These are phyloP conservation scores for Acarospora socialis DNA, from an alignment of 2,329 filamentous ascomycete species.

Conservation along the genomic window DNA sequence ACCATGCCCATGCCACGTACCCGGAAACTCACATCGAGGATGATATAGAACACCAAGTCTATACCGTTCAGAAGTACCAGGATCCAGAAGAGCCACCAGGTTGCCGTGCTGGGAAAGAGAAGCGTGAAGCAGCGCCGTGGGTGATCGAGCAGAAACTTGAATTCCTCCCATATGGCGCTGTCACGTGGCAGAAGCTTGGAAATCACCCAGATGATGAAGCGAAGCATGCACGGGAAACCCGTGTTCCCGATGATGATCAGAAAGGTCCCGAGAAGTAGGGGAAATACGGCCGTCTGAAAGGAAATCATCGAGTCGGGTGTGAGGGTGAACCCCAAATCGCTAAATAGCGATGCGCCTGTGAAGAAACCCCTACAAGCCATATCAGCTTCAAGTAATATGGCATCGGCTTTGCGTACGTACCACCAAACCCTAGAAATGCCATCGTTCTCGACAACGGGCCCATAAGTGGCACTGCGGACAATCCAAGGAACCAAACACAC, in stretches of 20 bases:
- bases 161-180: conserved; percentile 72
- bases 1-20: not conserved
- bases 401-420: conserved; percentile 22
- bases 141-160: conserved; percentile 83
- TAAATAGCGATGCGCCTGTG: conserved; percentile 76
- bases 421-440: conserved; percentile 68
- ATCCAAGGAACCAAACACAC: conserved; percentile 73
- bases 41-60: conserved; percentile 80
- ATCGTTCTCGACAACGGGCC: conserved; percentile 44
- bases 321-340: conserved; percentile 85
- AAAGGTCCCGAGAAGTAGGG: conserved; percentile 64
- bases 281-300: conserved; percentile 63
- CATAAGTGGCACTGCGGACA: conserved; percentile 46
- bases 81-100: conserved; percentile 91
- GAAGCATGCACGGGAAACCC: conserved; percentile 85
- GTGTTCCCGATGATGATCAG: conserved; percentile 92
- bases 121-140: conserved; percentile 92
- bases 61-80: conserved; percentile 67
- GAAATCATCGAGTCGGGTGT: conserved; percentile 90
- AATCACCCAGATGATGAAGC: conserved; percentile 76
- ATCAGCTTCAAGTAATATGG: conserved; percentile 5
- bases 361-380: conserved; percentile 50
- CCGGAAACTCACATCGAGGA: conserved; percentile 58
- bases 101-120: conserved; percentile 76
- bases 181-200: conserved; percentile 51